Conservation (phyloP, 768 basidiomycete genomes). For the Boletus reticuloceps region DNA sequence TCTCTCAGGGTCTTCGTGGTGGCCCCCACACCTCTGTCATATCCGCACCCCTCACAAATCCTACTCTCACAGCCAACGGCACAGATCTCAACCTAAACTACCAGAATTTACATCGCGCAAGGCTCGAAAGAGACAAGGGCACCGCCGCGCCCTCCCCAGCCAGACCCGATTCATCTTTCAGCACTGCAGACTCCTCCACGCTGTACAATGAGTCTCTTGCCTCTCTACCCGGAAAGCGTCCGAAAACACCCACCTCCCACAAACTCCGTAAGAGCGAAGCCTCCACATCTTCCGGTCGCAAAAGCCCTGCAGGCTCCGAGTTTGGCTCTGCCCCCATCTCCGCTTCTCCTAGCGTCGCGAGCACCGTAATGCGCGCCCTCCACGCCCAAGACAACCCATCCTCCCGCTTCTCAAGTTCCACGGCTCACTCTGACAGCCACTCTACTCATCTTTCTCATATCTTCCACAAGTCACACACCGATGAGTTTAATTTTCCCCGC, state of each 20-base stretch:
- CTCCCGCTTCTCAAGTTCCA: constrained; percentile 55
- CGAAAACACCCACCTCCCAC: constrained; percentile 35
- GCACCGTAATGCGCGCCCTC: constrained; percentile 50
- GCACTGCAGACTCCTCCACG: constrained; percentile 58
- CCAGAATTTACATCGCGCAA: constrained; percentile 45
- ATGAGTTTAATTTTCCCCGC: constrained; percentile 71
- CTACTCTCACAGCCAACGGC: constrained; percentile 67
- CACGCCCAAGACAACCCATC: constrained; percentile 52
- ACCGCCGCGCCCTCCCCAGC: constrained; percentile 20
- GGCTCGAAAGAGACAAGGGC: constrained; percentile 52
- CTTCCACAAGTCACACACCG: constrained; percentile 50
- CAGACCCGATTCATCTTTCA: constrained; percentile 53
- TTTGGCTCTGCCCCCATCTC: constrained; percentile 46
- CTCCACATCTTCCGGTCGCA: constrained; percentile 46
- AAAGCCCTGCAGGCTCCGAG: constrained; percentile 52
- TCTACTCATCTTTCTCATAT: constrained; percentile 46
- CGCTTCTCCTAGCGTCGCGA: constrained; percentile 25
- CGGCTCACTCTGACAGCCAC: constrained; percentile 45
- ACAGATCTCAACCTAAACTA: constrained; percentile 73
- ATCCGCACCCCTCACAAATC: constrained; percentile 83
- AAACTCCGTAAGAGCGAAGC: constrained; percentile 52
- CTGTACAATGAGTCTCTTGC: constrained; percentile 50
- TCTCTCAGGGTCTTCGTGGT: constrained; percentile 54
- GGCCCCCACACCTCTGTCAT: constrained; percentile 38
- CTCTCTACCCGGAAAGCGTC: constrained; percentile 35